Conservation (phyloP, 768 basidiomycete species). For the Cytidiella melzeri region DNA sequence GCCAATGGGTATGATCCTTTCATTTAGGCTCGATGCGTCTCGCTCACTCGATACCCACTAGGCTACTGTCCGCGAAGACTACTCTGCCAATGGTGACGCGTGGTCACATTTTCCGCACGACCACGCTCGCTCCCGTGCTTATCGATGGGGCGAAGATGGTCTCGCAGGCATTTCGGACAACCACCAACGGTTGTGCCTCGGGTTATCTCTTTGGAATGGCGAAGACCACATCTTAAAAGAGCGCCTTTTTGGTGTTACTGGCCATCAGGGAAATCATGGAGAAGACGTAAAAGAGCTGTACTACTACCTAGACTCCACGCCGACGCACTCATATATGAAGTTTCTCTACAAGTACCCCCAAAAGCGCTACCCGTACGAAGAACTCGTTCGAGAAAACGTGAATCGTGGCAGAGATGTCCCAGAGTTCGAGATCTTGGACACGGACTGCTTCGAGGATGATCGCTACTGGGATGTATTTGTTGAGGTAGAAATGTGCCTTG, state of each 20-base stretch:
- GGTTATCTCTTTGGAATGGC: slow-evolving; percentile 91
- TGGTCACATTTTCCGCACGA: slow-evolving; percentile 96
- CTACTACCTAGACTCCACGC: slow-evolving; percentile 97
- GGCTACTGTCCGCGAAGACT: slow-evolving; percentile 99
- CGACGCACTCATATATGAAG: slow-evolving; percentile 99
- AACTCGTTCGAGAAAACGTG: slow-evolving; percentile 81
- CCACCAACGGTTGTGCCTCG: slow-evolving; percentile 89
- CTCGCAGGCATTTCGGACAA: slow-evolving; percentile 97
- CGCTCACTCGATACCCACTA: slow-evolving; percentile 27
- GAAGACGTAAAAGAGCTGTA: slow-evolving; percentile 99
- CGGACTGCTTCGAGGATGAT: slow-evolving; percentile 86
- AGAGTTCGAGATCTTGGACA: slow-evolving; percentile 93
- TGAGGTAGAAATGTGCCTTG: slow-evolving; percentile 53
- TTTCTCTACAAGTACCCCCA: slow-evolving; percentile 99
- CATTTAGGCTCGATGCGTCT: slow-evolving; percentile 1
- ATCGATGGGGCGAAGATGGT: slow-evolving; percentile 99
- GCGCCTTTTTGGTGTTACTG: slow-evolving; percentile 92
- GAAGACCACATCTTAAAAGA: slow-evolving; percentile 94
- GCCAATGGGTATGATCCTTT: slow-evolving; percentile 79
- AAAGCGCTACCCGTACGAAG: slow-evolving; percentile 85
- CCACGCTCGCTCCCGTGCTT: slow-evolving; percentile 88
- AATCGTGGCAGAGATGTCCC: slow-evolving; percentile 77
- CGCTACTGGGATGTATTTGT: slow-evolving; percentile 98
- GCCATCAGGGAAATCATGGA: slow-evolving; percentile 97
- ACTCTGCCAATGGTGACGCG: slow-evolving; percentile 92